A percentile compares a stretch with the other conserved stretches of the same genome.
Evolutionary conservation across 805 yeast genomes (phyloP).

Genomic region (Ogataea neopini): DNA sequence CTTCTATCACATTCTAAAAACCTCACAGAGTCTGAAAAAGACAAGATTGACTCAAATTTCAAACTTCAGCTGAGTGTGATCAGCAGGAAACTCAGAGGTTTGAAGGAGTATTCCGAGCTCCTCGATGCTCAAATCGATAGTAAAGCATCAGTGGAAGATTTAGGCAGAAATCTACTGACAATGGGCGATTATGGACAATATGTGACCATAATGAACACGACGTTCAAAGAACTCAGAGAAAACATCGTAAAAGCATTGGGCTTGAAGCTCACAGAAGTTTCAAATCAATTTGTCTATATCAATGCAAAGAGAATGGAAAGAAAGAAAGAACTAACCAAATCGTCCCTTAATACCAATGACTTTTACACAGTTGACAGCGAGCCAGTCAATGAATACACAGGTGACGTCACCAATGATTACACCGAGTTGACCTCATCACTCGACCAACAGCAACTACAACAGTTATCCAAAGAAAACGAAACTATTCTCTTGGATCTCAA

Average conservation of each 20-base stretch:
- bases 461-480: slow-evolving; percentile 59
- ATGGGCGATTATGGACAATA: slow-evolving; percentile 41
- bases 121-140: slow-evolving; percentile 51
- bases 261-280: slow-evolving; percentile 42
- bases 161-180: slow-evolving; percentile 31
- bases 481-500: slow-evolving; percentile 53
- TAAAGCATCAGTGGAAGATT: slow-evolving; percentile 50
- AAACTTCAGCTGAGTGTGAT: slow-evolving; percentile 26
- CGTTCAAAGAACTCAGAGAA: slow-evolving; percentile 46
- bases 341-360: slow-evolving; percentile 28
- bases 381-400: slow-evolving; percentile 11
- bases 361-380: slow-evolving; percentile 9
- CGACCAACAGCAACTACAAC: slow-evolving; percentile 55
- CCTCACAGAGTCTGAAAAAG: slow-evolving; percentile 29
- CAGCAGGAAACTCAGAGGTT: slow-evolving; percentile 29
- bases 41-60: slow-evolving; percentile 30
- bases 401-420: slow-evolving; percentile 35
- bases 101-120: slow-evolving; percentile 38
- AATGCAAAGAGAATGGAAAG: slow-evolving; percentile 50
- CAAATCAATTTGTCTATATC: slow-evolving; percentile 47
- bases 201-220: slow-evolving; percentile 36
- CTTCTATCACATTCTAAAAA: slow-evolving; percentile 32
- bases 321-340: slow-evolving; percentile 39
- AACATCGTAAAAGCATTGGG: slow-evolving; percentile 52
- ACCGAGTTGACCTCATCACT: slow-evolving; percentile 34